A percentile compares a stretch with the other conserved stretches of the same genome.
Conservation (phyloP, 2,329 filamentous ascomycete species). For the Hymenoscyphus infarciens region DNA sequence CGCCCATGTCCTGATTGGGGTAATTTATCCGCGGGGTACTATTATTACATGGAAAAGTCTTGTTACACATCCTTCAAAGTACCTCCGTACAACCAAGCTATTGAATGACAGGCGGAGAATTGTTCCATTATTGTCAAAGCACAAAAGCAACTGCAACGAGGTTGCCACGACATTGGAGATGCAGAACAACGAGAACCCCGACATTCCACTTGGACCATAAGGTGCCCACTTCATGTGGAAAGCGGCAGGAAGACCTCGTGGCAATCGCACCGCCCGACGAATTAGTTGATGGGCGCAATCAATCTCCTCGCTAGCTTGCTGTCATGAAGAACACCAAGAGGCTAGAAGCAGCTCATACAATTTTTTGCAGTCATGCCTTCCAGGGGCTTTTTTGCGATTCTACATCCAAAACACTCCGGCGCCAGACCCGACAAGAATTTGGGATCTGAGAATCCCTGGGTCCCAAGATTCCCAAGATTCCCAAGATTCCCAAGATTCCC, state of each 20-base stretch:
- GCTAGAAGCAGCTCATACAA: background rate
- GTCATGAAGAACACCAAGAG: background rate
- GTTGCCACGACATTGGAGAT: constrained; percentile 12
- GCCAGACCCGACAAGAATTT: constrained; percentile 7
- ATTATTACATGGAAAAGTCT: background rate
- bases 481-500: background rate
- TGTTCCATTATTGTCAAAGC: constrained; percentile 1
- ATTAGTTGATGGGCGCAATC: background rate
- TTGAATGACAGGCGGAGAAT: constrained; percentile 22
- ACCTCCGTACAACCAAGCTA: constrained; percentile 16
- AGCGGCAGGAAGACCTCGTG: constrained; percentile 27
- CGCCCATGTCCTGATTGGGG: background rate
- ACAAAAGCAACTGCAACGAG: constrained; percentile 14
- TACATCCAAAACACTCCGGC: constrained; percentile 1
- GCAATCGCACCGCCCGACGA: constrained; percentile 14
- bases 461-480: background rate
- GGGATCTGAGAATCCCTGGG: background rate
- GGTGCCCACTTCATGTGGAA: constrained; percentile 16
- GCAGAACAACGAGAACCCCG: constrained; percentile 1
- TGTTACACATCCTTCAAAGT: constrained; percentile 11
- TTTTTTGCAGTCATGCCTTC: background rate
- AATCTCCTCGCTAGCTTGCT: constrained; percentile 4
- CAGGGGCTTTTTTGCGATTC: background rate
- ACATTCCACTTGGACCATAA: constrained; percentile 11
- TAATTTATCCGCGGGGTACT: background rate